Evolutionary conservation across 345 rosid genomes (phyloP), one percentile per base, ranked within the genome.

Genomic region (Linum tenue): DNA sequence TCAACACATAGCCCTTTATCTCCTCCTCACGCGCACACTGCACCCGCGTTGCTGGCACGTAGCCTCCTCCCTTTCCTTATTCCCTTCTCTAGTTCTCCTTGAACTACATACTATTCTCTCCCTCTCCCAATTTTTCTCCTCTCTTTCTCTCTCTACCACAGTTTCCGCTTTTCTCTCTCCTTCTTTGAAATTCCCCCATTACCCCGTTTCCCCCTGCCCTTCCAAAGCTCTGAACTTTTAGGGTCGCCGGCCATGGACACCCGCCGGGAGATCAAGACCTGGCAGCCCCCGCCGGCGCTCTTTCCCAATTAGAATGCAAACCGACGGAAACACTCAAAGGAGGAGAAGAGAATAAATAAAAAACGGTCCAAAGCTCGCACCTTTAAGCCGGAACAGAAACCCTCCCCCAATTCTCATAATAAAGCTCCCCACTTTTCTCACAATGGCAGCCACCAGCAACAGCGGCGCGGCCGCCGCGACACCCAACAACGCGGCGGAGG

Each of bases 401-500:
- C 5, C 44, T 41, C 53, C 53, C 53, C 3, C 53, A 48, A 48
- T 48, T 48, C 53, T 2, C 0, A 9, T 48, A 22, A 22, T 48
- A 9, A 43, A 7, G 9, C 53, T 59, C 39, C 40, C 8, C 14
- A 17, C 5, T 22, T 22, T 22, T 10, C 1, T 3, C 12, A 59
- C 11, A 66, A 70, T 75, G 78, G 71, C 78, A 4, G 40, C 77
- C 16, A 56, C 66, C 37, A 62, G 62, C 37, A 75, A 70, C 58
- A 63, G 83, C 39, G 80, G 65, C 76, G 83, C 81, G 38, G 73
- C 88, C 5, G 56, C 68, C 31, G 72, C 71, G 40, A 22, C 31
- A 22, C 31, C 31, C 31, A 22, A 22, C 31, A 22, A 22, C 31
- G 77, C 95, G 7, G 76, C 94, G 14, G 98, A 91, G 48, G 98